Evolutionary conservation across 2,329 filamentous ascomycete genomes (phyloP).

Genomic region (Magnaporthiopsis rhizophila): DNA sequence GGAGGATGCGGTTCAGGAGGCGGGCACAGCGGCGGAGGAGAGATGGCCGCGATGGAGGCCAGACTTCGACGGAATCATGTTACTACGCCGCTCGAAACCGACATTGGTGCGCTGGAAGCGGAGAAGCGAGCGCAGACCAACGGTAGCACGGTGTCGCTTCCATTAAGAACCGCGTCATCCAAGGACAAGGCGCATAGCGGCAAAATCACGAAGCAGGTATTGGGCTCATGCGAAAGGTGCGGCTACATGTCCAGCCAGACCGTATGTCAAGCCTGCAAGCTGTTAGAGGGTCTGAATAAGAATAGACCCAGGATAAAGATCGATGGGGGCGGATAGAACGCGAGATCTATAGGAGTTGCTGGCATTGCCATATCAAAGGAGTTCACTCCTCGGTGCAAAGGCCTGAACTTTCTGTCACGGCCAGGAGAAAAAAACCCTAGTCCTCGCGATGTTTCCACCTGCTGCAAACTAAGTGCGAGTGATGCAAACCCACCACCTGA

Average conservation of each 20-base stretch:
- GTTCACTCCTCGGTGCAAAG: not conserved
- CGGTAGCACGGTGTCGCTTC: conserved; percentile 17
- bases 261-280: conserved; percentile 85
- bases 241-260: conserved; percentile 94
- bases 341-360: not conserved
- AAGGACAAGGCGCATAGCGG: conserved; percentile 17
- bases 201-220: conserved; percentile 52
- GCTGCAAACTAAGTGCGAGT: not conserved
- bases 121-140: conserved; percentile 23
- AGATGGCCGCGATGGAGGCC: conserved; percentile 78
- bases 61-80: conserved; percentile 57
- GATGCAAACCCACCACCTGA: not conserved
- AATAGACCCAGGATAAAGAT: conserved; percentile 52
- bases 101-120: conserved; percentile 46
- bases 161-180: conserved; percentile 15
- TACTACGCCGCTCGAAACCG: conserved; percentile 54
- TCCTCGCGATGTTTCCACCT: not conserved
- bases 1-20: conserved; percentile 71
- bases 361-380: not conserved
- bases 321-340: conserved; percentile 22
- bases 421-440: too few relatives aligned
- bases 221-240: conserved; percentile 79
- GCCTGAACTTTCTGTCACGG: not conserved
- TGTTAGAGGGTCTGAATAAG: conserved; percentile 88
- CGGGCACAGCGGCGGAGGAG: conserved; percentile 58